Evolutionary conservation across 176 grass and related monocot species (phyloP), one percentile per base, ranked within the genome.

Genomic region (Alopecurus myosuroides): DNA sequence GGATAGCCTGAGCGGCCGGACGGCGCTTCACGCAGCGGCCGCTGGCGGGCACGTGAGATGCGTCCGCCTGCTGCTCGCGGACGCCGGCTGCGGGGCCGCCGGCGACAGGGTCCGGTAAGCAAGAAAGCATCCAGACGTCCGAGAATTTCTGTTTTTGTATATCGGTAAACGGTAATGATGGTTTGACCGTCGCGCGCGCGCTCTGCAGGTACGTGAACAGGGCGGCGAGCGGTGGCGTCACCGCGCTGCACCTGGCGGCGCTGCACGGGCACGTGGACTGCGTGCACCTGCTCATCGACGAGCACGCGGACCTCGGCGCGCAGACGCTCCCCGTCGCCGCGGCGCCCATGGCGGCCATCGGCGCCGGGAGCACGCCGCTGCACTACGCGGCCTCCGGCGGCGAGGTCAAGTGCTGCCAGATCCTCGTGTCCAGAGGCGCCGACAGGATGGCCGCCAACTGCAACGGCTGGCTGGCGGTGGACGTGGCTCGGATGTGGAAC

Each of bases 371-470:
- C 85, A 94, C 93, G 52, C 85, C 96, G 40, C 85, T 98, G 83
- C 96, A 98, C 76, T 98, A 84, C 81, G 96, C 96, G 1, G 97
- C 97, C 13, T 85, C 74, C 4, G 86, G 93, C 13, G 93, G 97
- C 64, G 92, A 92, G 82, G 80, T 95, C 69, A 94, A 86, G 83
- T 95, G 93, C 86, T 98, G 97, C 83, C 97, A 94, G 93, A 78
- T 95, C 48, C 93, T 95, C 42, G 73, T 95, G 55, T 85, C 93
- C 4, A 88, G 97, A 22, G 97, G 97, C 40, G 91, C 96, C 19
- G 92, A 85, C 58, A 85, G 87, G 37, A 87, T 49, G 4, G 42
- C 61, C 48, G 41, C 70, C 39, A 98, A 98, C 77, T 84, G 78
- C 68, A 94, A 98, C 83, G 91, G 97, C 46, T 96, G 88, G 91